Evolutionary conservation across 352 stramenopile species (phyloP), one percentile per base, ranked within the genome.

Genomic region (Pythium brachiatum): DNA sequence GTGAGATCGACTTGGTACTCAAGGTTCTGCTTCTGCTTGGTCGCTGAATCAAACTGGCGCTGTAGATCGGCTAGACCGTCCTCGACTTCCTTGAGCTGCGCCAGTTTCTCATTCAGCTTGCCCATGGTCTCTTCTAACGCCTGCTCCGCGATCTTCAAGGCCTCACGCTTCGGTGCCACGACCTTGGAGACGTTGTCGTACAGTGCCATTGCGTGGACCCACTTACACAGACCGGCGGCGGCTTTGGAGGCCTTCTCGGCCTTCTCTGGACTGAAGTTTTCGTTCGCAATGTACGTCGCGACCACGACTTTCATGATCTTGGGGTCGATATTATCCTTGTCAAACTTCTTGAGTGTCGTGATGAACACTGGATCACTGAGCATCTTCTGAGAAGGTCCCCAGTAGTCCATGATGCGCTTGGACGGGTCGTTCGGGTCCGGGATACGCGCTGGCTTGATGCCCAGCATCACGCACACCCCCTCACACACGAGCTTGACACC

Each of bases 341-440:
- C 87, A 56, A 92, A 97, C 57, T 93, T 93, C 58, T 97, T 97
- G 18, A 98, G 66, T 15, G 84, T 87, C 29, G 87, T 92, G 64
- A 98, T 96, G 68, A 98, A 98, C 20, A 81, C 89, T 7, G 88
- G 75, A 59, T 98, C 92, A 27, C 83, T 91, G 11, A 98, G 79
- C 86, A 98, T 96, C 60, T 97, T 95, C 73, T 98, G 89, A 0
- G 87, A 95, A 3, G 93, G 90, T 0, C 90, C 93, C 95, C 95
- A 98, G 69, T 95, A 98, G 68, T 98, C 95, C 86, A 97, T 95
- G 56, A 98, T 97, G 18, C 90, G 81, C 57, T 97, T 97, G 1
- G 85, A 97, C 5, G 92, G 86, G 58, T 98, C 92, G 43, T 76
- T 68, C 0, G 86, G 86, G 62, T 98, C 95, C 7, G 92, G 93